phyloP scores from a whole-genome alignment of 2,329 filamentous ascomycete genomes.

The Sclerotiophoma versabilis region DNA sequence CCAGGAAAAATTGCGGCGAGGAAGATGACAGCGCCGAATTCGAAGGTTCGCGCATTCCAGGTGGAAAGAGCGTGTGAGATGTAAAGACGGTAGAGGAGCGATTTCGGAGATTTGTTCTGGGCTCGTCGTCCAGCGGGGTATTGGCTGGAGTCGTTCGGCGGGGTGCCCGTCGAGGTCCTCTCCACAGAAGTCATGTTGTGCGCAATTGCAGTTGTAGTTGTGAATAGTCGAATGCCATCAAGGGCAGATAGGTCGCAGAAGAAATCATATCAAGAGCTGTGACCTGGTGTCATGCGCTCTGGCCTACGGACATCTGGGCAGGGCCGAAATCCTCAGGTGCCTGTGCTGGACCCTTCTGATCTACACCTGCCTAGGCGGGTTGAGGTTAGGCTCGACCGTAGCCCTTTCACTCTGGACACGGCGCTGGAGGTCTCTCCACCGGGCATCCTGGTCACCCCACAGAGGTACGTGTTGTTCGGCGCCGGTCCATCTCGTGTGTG shows the following conservation, averaged over 20 bases:
- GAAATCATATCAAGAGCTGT: conserved; percentile 13
- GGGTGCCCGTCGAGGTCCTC: conserved; percentile 8
- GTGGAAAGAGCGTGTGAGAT: conserved; percentile 57
- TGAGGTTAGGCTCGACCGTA: not conserved
- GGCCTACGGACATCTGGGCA: conserved; percentile 18
- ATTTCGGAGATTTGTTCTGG: conserved; percentile 14
- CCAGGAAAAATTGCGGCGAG: conserved; percentile 55
- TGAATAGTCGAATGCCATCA: conserved; percentile 5
- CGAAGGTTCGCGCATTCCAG: conserved; percentile 59
- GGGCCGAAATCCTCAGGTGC: conserved; percentile 9
- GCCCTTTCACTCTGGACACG: conserved; percentile 8
- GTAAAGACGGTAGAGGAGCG: conserved; percentile 49
- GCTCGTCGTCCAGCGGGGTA: conserved; percentile 9
- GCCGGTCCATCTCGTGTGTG: not conserved
- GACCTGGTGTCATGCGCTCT: conserved; percentile 18
- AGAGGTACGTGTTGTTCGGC: conserved; percentile 4
- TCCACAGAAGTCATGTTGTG: conserved; percentile 13
- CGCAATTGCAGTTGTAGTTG: conserved; percentile 1
- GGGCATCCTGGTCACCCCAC: conserved; percentile 13
- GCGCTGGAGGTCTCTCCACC: conserved; percentile 13
- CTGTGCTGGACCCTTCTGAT: conserved; percentile 15
- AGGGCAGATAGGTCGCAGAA: not conserved
- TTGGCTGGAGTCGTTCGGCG: conserved; percentile 1
- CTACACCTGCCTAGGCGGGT: conserved; percentile 10
- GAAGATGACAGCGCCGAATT: conserved; percentile 60